These are phyloP conservation scores for Amylostereum areolatum DNA, from an alignment of 1,284 basidiomycete genomes.

Conservation along the genomic window DNA sequence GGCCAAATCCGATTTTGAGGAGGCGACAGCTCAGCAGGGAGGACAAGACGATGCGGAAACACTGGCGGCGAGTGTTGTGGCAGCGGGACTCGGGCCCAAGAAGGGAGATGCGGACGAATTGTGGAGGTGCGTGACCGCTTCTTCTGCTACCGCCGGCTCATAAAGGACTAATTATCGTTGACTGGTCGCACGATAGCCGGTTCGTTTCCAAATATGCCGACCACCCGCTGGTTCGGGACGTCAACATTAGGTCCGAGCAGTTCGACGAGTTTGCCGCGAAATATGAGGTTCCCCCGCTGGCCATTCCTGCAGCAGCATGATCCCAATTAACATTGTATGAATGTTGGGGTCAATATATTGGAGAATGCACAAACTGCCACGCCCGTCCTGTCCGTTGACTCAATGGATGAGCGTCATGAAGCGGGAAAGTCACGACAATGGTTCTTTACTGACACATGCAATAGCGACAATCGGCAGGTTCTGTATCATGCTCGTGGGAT, in stretches of 20 bases:
- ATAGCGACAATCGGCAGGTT: too few relatives aligned
- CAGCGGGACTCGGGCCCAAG: constrained; percentile 56
- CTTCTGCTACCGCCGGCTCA: constrained; percentile 4
- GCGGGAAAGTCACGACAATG: too few relatives aligned
- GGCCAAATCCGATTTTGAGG: constrained; percentile 80
- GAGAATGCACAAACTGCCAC: too few relatives aligned
- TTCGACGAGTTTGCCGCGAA: constrained; percentile 73
- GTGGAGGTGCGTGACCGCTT: constrained; percentile 51
- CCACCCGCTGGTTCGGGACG: constrained; percentile 65
- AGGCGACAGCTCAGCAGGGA: constrained; percentile 58
- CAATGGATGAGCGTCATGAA: too few relatives aligned
- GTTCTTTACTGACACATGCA: too few relatives aligned
- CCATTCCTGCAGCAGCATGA: constrained; percentile 28
- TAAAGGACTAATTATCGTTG: constrained; percentile 8
- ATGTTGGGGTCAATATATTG: too few relatives aligned
- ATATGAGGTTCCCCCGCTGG: constrained; percentile 56
- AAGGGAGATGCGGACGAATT: constrained; percentile 58
- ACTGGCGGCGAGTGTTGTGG: constrained; percentile 64
- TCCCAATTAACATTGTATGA: too few relatives aligned
- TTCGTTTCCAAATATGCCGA: constrained; percentile 51
- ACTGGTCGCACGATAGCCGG: constrained; percentile 33
- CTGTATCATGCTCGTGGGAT: too few relatives aligned
- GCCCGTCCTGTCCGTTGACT: too few relatives aligned
- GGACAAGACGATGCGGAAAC: constrained; percentile 58
- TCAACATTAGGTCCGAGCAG: constrained; percentile 50